phyloP scores from a whole-genome alignment of 192 early-diverging fungal genomes.

The Podila epigama region DNA sequence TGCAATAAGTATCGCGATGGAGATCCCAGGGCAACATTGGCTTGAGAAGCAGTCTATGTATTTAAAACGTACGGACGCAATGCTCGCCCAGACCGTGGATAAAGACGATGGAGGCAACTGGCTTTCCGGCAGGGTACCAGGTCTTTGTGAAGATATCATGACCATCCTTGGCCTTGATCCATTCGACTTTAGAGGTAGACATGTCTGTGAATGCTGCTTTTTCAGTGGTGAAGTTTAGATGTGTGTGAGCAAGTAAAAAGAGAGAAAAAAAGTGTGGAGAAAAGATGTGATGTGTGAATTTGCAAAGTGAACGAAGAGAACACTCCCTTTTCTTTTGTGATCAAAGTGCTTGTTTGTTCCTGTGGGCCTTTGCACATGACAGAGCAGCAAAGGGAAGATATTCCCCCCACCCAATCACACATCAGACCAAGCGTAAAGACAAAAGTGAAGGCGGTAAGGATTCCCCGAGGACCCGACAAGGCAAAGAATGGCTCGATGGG shows the following conservation, averaged over 20 bases:
- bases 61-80: slow-evolving; percentile 36
- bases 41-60: neutral
- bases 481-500: no score
- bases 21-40: neutral
- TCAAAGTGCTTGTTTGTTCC: no score
- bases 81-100: slow-evolving; percentile 65
- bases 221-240: neutral
- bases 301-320: no score
- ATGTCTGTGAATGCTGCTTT: no score
- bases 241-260: neutral
- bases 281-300: no score
- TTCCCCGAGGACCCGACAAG: no score
- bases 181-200: slow-evolving; percentile 44
- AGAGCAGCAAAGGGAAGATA: no score
- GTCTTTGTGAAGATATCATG: slow-evolving; percentile 60
- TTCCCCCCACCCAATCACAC: no score
- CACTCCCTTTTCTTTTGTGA: no score
- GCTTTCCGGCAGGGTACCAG: slow-evolving; percentile 42
- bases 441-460: no score
- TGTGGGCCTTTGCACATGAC: no score
- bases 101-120: slow-evolving; percentile 53
- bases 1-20: neutral
- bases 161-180: slow-evolving; percentile 52
- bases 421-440: no score
- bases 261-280: neutral